Percentiles rank a stretch among this genome's conserved stretches.
These are phyloP conservation scores for Leucoagaricus sp. DNA, from an alignment of 1,284 basidiomycete genomes.

Conservation along the genomic window DNA sequence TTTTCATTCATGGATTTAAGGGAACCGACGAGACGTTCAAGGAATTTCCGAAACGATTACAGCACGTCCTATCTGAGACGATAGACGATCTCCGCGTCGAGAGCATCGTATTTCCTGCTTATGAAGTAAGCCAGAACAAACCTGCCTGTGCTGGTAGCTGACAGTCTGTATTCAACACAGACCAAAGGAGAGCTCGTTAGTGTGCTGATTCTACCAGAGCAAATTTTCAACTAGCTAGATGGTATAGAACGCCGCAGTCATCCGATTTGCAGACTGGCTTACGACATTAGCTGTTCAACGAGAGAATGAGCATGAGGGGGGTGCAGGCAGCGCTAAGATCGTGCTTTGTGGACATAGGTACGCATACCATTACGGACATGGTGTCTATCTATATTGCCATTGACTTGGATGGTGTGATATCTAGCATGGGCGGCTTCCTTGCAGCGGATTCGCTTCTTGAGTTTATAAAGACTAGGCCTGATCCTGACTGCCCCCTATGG, in stretches of 20 bases:
- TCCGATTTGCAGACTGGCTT: slow-evolving; percentile 88
- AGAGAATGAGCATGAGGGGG: slow-evolving; percentile 73
- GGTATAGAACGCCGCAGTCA: slow-evolving; percentile 73
- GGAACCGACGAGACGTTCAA: slow-evolving; percentile 80
- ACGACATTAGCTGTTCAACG: slow-evolving; percentile 77
- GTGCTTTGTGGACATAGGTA: slow-evolving; percentile 92
- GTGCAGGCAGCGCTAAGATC: slow-evolving; percentile 79
- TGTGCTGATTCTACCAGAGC: slow-evolving; percentile 14
- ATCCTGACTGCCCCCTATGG: slow-evolving; percentile 72
- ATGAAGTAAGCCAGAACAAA: slow-evolving; percentile 62
- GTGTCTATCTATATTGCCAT: not conserved
- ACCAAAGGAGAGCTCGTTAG: slow-evolving; percentile 87
- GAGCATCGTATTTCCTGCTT: slow-evolving; percentile 84
- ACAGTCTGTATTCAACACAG: slow-evolving; percentile 32
- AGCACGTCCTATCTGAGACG: slow-evolving; percentile 71
- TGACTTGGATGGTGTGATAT: not conserved
- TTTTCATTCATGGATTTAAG: slow-evolving; percentile 70
- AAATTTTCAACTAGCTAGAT: not conserved
- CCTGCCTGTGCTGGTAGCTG: not conserved
- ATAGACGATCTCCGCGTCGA: slow-evolving; percentile 60
- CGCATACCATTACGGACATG: slow-evolving; percentile 23
- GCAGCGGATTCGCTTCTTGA: slow-evolving; percentile 83
- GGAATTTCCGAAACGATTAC: slow-evolving; percentile 75
- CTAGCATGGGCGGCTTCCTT: slow-evolving; percentile 88
- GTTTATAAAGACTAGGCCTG: slow-evolving; percentile 66